A percentile compares a stretch with the other conserved stretches of the same genome.
Evolutionary conservation across 352 stramenopile genomes (phyloP).

Genomic region (Halophytophthora polymorphica): DNA sequence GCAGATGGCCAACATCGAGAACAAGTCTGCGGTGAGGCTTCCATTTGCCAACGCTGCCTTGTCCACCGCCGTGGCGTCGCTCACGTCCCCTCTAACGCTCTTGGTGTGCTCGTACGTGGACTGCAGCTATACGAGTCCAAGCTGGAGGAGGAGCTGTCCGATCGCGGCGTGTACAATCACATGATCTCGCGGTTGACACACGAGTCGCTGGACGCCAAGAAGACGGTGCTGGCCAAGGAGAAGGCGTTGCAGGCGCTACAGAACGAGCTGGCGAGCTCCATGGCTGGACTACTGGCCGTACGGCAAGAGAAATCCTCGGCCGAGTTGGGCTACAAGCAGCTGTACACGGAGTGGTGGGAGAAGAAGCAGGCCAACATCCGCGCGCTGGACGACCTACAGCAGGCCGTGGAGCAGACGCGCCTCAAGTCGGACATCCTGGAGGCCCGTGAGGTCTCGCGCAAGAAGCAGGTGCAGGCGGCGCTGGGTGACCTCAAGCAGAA

Average conservation of each 20-base stretch:
- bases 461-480: slow-evolving; percentile 70
- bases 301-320: slow-evolving; percentile 71
- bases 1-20: slow-evolving; percentile 70
- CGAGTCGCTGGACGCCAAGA: slow-evolving; percentile 63
- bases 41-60: neutral
- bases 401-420: slow-evolving; percentile 70
- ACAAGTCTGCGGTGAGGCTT: slow-evolving; percentile 59
- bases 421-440: slow-evolving; percentile 77
- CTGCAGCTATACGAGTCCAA: slow-evolving; percentile 73
- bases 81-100: neutral
- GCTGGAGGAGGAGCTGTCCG: slow-evolving; percentile 65
- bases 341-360: slow-evolving; percentile 68
- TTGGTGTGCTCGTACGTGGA: neutral
- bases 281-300: slow-evolving; percentile 46
- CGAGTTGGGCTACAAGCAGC: slow-evolving; percentile 59
- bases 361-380: slow-evolving; percentile 71
- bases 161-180: slow-evolving; percentile 76
- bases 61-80: neutral
- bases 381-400: slow-evolving; percentile 70
- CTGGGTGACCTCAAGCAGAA: slow-evolving; percentile 71
- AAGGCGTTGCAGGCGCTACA: slow-evolving; percentile 51
- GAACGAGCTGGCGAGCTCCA: slow-evolving; percentile 53
- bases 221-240: slow-evolving; percentile 60
- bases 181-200: slow-evolving; percentile 75
- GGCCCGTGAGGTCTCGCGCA: slow-evolving; percentile 66